phyloP scores from a whole-genome alignment of 208 protist genomes.

The Borovskyia barvae region DNA sequence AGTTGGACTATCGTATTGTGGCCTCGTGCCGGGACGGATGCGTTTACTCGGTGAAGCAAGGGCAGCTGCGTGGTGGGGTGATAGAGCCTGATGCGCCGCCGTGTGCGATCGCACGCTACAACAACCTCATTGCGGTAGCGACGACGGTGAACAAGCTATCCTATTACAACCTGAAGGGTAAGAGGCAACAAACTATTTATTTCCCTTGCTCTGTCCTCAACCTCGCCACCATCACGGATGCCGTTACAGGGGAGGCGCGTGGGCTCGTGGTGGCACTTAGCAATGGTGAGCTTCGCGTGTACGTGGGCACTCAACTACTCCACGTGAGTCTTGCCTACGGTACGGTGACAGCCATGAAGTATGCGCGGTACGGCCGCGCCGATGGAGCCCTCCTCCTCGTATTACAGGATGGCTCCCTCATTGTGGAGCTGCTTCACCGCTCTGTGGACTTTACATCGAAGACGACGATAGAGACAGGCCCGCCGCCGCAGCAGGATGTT shows the following conservation, averaged over 20 bases:
- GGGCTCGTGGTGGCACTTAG: conserved; percentile 89
- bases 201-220: conserved; percentile 72
- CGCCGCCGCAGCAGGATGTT: conserved; percentile 91
- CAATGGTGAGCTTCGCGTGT: conserved; percentile 92
- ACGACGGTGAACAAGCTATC: conserved; percentile 88
- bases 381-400: conserved; percentile 86
- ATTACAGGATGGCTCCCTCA: conserved; percentile 85
- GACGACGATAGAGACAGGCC: conserved; percentile 35
- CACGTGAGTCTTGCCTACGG: conserved; percentile 80
- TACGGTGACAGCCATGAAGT: conserved; percentile 84
- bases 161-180: conserved; percentile 90
- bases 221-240: conserved; percentile 66
- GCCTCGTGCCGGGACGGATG: conserved; percentile 89
- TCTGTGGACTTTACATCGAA: conserved; percentile 49
- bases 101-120: conserved; percentile 75
- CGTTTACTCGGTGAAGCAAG: conserved; percentile 93
- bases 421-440: conserved; percentile 93
- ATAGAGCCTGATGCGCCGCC: conserved; percentile 91
- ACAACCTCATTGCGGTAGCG: conserved; percentile 87
- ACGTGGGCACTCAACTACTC: conserved; percentile 82
- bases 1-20: conserved; percentile 92
- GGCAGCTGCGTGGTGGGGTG: conserved; percentile 57
- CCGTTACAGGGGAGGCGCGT: conserved; percentile 47
- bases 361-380: conserved; percentile 92
- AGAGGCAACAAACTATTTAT: conserved; percentile 72